Percentiles rank a stretch among this genome's conserved stretches.
phyloP scores from a whole-genome alignment of 2,329 filamentous ascomycete species.

The Trichoderma breve region DNA sequence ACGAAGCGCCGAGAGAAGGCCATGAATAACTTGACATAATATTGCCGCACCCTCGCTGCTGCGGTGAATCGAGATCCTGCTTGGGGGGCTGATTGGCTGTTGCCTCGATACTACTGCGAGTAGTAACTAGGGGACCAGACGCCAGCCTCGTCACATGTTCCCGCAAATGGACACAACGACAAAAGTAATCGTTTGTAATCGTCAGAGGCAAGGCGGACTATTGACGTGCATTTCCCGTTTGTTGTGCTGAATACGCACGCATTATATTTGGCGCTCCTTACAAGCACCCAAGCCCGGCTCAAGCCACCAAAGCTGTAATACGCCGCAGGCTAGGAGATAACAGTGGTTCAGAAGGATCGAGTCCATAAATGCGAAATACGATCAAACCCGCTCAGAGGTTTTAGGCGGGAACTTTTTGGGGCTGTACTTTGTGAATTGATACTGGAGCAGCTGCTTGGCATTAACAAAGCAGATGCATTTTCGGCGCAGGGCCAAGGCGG shows the following conservation, averaged over 20 bases:
- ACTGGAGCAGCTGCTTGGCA: not conserved
- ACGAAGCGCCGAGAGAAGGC: not conserved
- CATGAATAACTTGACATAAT: not conserved
- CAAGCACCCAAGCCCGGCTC: not conserved
- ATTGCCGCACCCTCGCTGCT: not conserved
- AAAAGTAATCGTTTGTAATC: not conserved
- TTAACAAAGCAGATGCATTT: not conserved
- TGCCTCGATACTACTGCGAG: not conserved
- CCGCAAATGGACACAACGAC: not conserved
- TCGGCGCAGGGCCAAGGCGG: not conserved
- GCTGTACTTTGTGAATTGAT: not conserved
- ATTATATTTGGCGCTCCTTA: not conserved
- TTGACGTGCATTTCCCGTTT: not conserved
- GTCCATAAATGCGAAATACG: not conserved
- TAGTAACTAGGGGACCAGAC: not conserved
- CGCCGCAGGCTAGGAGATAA: constrained; percentile 3
- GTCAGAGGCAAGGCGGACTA: not conserved
- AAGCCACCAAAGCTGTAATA: not conserved
- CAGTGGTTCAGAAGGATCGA: not conserved
- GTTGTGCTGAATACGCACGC: not conserved
- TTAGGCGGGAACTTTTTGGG: not conserved
- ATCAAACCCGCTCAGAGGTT: not conserved
- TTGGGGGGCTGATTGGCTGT: not conserved
- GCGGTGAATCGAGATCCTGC: not conserved
- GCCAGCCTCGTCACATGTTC: not conserved